Evolutionary conservation across 2,329 filamentous ascomycete species (phyloP), one percentile per base, ranked within the genome.

Genomic region (Aspergillus alliaceus): DNA sequence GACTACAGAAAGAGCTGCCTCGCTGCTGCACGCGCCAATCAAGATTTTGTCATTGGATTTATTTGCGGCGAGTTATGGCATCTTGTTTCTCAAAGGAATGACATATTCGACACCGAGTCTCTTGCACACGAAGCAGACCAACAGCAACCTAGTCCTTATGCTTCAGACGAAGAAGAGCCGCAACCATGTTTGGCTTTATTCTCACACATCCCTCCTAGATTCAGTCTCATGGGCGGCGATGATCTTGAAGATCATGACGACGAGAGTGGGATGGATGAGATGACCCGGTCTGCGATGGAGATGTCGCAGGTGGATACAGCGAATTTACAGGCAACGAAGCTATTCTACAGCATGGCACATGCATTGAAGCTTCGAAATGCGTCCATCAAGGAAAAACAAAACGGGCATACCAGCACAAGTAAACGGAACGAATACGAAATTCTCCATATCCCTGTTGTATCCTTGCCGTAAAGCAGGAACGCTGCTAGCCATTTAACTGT

Each of bases 1-100:
- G 69, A 72, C 14, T 76, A 75, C 53, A 67, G 72, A 53, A 60
- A 67, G 50, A 70, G 67, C 50, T 73, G 69, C 31, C 61, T 77
- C 51, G 70, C 69, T n/a, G 71, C 73, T 15, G 75, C 72, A 40
- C 71, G 69, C 57, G 69, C 72, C 51, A 74, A 77, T 54, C 68
- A 68, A 39, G 74, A 77, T 55, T 77, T 77, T 56, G 73, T 77
- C 15, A 57, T 73, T 12, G 75, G 75, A 4, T 73, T 77, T 44
- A 24, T 71, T 18, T 71, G 66, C 29, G 67, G 64, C 37, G 73
- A 76, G 48, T 67, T 72, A 18, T 77, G 71, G 65, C 70, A 73
- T 51, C 58, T 67, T 22, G 63, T 70, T 11, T 71, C 69, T 29
- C 66, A 64, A 44, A 61, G 62, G 25, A 63, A 67, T 24, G 65